Conservation (phyloP, 495 filamentous ascomycete species). For the Rhizodiscina lignyota region DNA sequence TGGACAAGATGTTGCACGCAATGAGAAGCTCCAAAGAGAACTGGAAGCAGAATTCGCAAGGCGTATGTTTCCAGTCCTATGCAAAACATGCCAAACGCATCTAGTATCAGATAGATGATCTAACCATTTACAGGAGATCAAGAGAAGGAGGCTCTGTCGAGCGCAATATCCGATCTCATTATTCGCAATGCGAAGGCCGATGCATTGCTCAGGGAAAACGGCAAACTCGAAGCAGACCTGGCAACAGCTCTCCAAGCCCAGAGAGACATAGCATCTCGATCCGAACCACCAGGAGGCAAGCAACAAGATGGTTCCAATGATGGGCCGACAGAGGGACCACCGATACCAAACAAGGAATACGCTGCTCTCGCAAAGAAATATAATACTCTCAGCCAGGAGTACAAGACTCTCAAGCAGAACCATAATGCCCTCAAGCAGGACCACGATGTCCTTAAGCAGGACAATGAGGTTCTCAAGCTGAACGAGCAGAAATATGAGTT, state of each 20-base stretch:
- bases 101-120: not conserved
- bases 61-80: slow-evolving; percentile 7
- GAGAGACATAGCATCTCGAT: not conserved
- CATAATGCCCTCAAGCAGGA: slow-evolving; percentile 6
- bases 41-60: slow-evolving; percentile 7
- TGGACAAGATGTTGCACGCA: too few relatives aligned
- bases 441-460: slow-evolving; percentile 10
- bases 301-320: not conserved
- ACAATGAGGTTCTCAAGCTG: too few relatives aligned
- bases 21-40: too few relatives aligned
- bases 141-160: slow-evolving; percentile 6
- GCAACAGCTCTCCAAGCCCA: slow-evolving; percentile 1
- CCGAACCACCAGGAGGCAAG: not conserved
- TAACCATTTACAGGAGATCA: slow-evolving; percentile 6
- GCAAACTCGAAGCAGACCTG: slow-evolving; percentile 4
- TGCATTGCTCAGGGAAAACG: slow-evolving; percentile 5
- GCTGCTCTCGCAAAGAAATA: not conserved
- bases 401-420: not conserved
- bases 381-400: not conserved
- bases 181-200: slow-evolving; percentile 6
- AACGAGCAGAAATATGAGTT: too few relatives aligned
- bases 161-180: slow-evolving; percentile 3
- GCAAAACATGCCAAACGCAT: not conserved
- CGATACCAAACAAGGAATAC: not conserved
- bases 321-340: too few relatives aligned